These are phyloP conservation scores for Teunomyces cretensis DNA, from an alignment of 805 yeast genomes.

Conservation along the genomic window DNA sequence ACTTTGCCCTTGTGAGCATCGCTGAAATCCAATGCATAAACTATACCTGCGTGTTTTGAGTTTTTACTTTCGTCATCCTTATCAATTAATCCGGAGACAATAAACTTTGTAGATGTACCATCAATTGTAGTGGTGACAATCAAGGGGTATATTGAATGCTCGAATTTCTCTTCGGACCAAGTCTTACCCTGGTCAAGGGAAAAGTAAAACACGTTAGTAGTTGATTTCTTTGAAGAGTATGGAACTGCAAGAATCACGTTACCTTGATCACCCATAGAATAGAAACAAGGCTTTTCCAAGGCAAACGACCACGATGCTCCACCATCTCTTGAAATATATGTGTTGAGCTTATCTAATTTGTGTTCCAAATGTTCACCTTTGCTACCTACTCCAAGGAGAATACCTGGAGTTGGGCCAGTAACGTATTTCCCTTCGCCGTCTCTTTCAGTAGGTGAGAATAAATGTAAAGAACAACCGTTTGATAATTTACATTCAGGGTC, in stretches of 20 bases:
- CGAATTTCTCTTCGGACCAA: constrained; percentile 57
- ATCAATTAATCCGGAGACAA: constrained; percentile 45
- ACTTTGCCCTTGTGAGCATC: constrained; percentile 51
- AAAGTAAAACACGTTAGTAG: constrained; percentile 40
- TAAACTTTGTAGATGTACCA: constrained; percentile 62
- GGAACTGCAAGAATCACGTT: constrained; percentile 68
- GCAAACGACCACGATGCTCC: constrained; percentile 70
- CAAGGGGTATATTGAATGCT: constrained; percentile 39
- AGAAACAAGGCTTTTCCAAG: constrained; percentile 50
- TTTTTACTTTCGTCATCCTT: constrained; percentile 9
- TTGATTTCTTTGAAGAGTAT: constrained; percentile 21
- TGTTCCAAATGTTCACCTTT: constrained; percentile 25
- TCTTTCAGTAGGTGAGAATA: constrained; percentile 29
- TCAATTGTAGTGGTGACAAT: constrained; percentile 60
- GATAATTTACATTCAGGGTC: constrained; percentile 43
- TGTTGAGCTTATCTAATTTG: constrained; percentile 22
- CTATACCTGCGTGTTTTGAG: constrained; percentile 13
- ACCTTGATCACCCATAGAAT: constrained; percentile 76
- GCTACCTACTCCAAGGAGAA: constrained; percentile 30
- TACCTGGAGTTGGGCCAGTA: constrained; percentile 58
- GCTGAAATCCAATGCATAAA: constrained; percentile 54
- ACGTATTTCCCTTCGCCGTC: constrained; percentile 44
- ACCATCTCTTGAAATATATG: constrained; percentile 73
- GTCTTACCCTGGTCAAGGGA: constrained; percentile 73
- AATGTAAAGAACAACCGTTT: constrained; percentile 51